Evolutionary conservation across 2,329 filamentous ascomycete genomes (phyloP).

Genomic region (Seiridium cupressi): DNA sequence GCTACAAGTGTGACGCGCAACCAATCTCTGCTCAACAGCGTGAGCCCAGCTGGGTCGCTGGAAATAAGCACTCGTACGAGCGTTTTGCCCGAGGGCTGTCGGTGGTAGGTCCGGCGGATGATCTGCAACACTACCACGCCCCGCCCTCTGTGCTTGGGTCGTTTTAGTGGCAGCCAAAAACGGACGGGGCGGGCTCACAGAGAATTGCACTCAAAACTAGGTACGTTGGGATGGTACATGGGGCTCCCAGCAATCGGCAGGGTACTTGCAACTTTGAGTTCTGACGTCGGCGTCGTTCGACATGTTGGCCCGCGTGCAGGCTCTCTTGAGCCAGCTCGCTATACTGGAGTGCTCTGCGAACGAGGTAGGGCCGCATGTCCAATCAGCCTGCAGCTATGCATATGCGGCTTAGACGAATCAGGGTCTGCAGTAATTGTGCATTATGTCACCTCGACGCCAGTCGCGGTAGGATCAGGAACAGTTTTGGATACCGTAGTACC

Average conservation of each 20-base stretch:
- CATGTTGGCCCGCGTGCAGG: too few relatives aligned
- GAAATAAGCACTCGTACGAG: neutral
- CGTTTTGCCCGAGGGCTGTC: neutral
- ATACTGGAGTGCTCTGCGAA: neutral
- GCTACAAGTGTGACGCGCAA: neutral
- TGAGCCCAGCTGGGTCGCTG: too few relatives aligned
- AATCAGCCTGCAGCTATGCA: neutral
- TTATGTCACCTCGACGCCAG: slow-evolving; percentile 7
- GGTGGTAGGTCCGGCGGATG: neutral
- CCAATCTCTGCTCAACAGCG: neutral
- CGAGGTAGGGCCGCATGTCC: neutral
- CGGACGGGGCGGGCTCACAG: neutral
- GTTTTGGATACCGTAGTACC: neutral
- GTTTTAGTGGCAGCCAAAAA: neutral
- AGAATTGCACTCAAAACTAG: neutral
- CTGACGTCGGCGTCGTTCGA: neutral
- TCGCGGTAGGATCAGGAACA: slow-evolving; percentile 1
- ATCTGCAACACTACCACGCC: neutral
- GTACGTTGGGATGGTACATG: neutral
- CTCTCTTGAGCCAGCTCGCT: too few relatives aligned
- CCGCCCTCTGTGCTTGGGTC: neutral
- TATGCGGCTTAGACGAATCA: neutral
- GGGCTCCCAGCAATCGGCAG: neutral
- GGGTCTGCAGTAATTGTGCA: neutral
- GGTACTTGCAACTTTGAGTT: neutral